Base-by-base conservation (phyloP, 177 flowering plant genomes). In the Vitis hybrid region DNA sequence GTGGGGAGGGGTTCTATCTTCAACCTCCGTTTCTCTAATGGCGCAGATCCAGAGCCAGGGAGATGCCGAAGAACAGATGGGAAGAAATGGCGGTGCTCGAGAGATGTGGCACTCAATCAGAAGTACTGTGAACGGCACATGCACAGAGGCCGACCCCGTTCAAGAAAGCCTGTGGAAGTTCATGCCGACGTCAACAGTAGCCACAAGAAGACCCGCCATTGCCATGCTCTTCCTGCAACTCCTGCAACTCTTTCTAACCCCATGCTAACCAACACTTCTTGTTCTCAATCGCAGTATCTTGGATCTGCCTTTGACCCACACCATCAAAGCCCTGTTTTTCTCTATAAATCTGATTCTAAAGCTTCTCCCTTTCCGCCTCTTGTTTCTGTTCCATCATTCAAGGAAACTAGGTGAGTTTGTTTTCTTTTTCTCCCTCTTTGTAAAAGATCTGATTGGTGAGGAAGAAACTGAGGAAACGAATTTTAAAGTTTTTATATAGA, bases 131-230 rank as follows among this genome's bases (percentile, higher is more conserved):
- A 86, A 71, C 84, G 87, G 7, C 90, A 86, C 77, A 52, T 82
- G 73, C 77, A 86, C 67, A 80, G 84, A 77, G 84, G 87, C 51
- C 85, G 85, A 52, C 85, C 86, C 72, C 90, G 90, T 86, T 86
- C 90, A 84, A 86, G 90, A 86, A 86, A 86, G 90, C 87, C 60
- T 84, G 90, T 86, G 90, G 90, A 86, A 86, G 57, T 71, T 58
- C 72, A 73, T 63, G 59, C 73, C 61, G 13, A 14, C 63, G 10
- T 7, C 67, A 26, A 13, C 54, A 78, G 12, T 65, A 73, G 45
- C 66, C 65, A 57, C 45, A 57, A 81, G 71, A 80, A 74, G 67
- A 58, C 63, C 19, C 73, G 72, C 39, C 68, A 57, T 68, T 19
- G 56, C 20, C 54, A 18, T 29, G 3, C 15, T 59, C 14, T 59